Conservation (phyloP, 192 early-diverging fungal species). For the Coemansia sp. region DNA sequence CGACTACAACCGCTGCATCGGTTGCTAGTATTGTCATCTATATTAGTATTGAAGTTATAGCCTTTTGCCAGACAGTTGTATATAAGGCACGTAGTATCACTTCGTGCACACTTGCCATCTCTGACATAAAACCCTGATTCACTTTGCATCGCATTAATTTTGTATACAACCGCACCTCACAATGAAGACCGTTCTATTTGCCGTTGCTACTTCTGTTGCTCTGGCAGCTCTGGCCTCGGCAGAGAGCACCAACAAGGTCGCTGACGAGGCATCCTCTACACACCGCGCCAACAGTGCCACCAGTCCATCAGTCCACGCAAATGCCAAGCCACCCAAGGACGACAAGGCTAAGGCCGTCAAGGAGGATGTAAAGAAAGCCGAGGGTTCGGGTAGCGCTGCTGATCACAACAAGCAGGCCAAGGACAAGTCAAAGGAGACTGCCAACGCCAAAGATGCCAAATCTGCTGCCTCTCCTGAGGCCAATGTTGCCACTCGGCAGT, state of each 20-base stretch:
- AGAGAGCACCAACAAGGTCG: conserved; percentile 27
- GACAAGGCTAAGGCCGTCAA: conserved; percentile 23
- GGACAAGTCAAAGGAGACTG: conserved; percentile 26
- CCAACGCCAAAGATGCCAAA: conserved; percentile 37
- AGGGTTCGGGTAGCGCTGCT: conserved; percentile 15
- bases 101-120: not conserved
- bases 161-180: not conserved
- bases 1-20: not conserved
- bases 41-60: not conserved
- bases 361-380: conserved; percentile 14
- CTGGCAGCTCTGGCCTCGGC: conserved; percentile 44
- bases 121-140: not conserved
- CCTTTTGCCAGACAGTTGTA: not conserved
- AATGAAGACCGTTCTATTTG: conserved; percentile 52
- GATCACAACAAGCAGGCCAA: conserved; percentile 23
- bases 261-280: conserved; percentile 4
- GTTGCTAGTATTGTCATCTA: not conserved
- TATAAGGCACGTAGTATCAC: not conserved
- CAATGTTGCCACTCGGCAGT: conserved; percentile 44
- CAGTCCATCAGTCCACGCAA: conserved; percentile 15
- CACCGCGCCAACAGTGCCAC: conserved; percentile 8
- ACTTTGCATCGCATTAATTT: not conserved
- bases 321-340: conserved; percentile 10
- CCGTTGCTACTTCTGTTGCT: conserved; percentile 24
- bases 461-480: conserved; percentile 31